These are phyloP conservation scores for Cucurbita moschata DNA, from an alignment of 306 rosid species.

Conservation along the genomic window DNA sequence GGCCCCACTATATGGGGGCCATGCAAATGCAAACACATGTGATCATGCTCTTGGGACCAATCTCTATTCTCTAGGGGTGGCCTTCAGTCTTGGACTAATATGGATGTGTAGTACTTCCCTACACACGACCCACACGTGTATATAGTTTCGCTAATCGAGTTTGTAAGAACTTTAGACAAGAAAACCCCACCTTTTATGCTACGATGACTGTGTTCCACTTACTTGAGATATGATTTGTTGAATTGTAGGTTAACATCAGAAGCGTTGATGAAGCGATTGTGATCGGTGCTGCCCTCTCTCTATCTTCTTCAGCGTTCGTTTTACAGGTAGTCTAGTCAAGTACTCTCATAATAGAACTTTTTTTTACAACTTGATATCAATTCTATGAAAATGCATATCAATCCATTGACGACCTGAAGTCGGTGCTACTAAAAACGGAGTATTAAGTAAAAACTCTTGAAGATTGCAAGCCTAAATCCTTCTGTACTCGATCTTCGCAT, in stretches of 20 bases:
- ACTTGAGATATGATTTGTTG: not conserved
- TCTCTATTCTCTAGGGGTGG: too few species aligned
- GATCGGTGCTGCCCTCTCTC: constrained; percentile 96
- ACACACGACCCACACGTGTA: too few species aligned
- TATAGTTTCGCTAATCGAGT: not conserved
- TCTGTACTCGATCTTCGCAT: not conserved
- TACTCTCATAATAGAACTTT: not conserved
- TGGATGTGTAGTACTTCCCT: too few species aligned
- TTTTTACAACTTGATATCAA: not conserved
- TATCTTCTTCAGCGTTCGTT: constrained; percentile 97
- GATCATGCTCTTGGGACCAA: too few species aligned
- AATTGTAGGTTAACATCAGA: constrained; percentile 87
- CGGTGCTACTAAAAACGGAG: not conserved
- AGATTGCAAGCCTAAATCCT: not conserved
- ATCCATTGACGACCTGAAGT: not conserved
- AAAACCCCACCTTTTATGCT: not conserved
- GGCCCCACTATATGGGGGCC: too few species aligned
- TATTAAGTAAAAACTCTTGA: not conserved
- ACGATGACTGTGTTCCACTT: not conserved
- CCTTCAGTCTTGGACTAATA: too few species aligned
- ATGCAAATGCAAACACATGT: too few species aligned
- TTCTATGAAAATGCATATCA: not conserved
- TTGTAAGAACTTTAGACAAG: not conserved
- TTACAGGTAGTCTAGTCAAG: constrained; percentile 54
- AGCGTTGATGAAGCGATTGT: constrained; percentile 94